Evolutionary conservation across 1,284 basidiomycete species (phyloP).

Genomic region (Golubevia sp.): DNA sequence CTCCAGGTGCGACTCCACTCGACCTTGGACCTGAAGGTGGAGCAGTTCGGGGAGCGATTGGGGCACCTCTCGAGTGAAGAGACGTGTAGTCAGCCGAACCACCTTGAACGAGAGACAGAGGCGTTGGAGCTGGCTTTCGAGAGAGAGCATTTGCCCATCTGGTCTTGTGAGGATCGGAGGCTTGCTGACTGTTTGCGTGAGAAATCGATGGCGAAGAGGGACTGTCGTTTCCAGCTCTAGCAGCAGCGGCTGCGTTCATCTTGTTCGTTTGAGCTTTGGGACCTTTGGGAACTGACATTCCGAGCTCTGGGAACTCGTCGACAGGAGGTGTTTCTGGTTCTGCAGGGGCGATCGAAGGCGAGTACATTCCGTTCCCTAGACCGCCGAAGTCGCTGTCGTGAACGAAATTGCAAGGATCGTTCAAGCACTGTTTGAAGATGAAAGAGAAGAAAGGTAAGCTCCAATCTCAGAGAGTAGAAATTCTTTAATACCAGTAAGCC

Average conservation of each 20-base stretch:
- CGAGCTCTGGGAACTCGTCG: slow-evolving; percentile 87
- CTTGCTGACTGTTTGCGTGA: not conserved
- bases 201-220: not conserved
- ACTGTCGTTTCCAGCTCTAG: slow-evolving; percentile 13
- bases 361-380: slow-evolving; percentile 57
- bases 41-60: not conserved
- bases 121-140: slow-evolving; percentile 16
- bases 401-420: slow-evolving; percentile 54
- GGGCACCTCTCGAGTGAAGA: not conserved
- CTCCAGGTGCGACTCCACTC: not conserved
- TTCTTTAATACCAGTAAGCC: too few species aligned
- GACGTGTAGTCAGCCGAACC: not conserved
- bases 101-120: slow-evolving; percentile 14
- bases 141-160: slow-evolving; percentile 45
- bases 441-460: not conserved
- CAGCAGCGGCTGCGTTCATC: slow-evolving; percentile 21
- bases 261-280: slow-evolving; percentile 12
- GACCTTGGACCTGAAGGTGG: not conserved
- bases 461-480: too few species aligned
- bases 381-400: slow-evolving; percentile 66
- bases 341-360: slow-evolving; percentile 66
- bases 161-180: slow-evolving; percentile 26
- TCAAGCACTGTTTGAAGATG: slow-evolving; percentile 41
- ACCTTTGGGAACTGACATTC: slow-evolving; percentile 24
- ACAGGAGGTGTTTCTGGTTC: slow-evolving; percentile 64